Conservation (phyloP, 1,284 basidiomycete species). For the Cerrena zonata region DNA sequence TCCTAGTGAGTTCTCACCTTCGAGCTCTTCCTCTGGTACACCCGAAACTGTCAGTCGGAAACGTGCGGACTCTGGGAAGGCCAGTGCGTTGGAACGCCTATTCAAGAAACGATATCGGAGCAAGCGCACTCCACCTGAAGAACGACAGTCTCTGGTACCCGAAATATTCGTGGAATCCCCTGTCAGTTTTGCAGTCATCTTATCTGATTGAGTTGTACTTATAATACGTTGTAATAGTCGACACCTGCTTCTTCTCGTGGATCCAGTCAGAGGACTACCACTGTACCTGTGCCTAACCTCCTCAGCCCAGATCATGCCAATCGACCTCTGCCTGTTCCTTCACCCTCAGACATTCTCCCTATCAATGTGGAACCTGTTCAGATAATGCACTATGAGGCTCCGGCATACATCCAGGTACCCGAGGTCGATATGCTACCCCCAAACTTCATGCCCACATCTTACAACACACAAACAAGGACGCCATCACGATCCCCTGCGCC, state of each 20-base stretch:
- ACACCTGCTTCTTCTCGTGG: not conserved
- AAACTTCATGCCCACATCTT: slow-evolving; percentile 4
- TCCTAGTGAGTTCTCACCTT: not conserved
- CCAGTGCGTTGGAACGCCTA: slow-evolving; percentile 5
- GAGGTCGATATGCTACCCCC: not conserved
- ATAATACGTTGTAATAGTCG: not conserved
- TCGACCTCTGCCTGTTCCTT: slow-evolving; percentile 9
- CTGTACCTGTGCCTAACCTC: slow-evolving; percentile 4
- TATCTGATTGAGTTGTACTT: not conserved
- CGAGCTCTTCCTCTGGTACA: not conserved
- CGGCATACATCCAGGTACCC: not conserved
- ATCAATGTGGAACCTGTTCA: not conserved
- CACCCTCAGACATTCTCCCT: not conserved
- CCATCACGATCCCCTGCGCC: not conserved
- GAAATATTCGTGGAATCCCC: slow-evolving; percentile 15
- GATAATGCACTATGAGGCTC: not conserved
- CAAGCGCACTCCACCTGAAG: slow-evolving; percentile 5
- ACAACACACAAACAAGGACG: not conserved
- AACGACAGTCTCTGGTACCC: slow-evolving; percentile 7
- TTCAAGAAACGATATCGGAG: slow-evolving; percentile 12
- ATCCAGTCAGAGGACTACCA: slow-evolving; percentile 9
- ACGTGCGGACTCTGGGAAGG: slow-evolving; percentile 1
- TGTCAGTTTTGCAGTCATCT: slow-evolving; percentile 6
- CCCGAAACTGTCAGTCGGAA: not conserved
- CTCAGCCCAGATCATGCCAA: slow-evolving; percentile 15